Evolutionary conservation across 495 filamentous ascomycete genomes (phyloP), one percentile per base, ranked within the genome.

Genomic region (Aspergillus saccharolyticus): DNA sequence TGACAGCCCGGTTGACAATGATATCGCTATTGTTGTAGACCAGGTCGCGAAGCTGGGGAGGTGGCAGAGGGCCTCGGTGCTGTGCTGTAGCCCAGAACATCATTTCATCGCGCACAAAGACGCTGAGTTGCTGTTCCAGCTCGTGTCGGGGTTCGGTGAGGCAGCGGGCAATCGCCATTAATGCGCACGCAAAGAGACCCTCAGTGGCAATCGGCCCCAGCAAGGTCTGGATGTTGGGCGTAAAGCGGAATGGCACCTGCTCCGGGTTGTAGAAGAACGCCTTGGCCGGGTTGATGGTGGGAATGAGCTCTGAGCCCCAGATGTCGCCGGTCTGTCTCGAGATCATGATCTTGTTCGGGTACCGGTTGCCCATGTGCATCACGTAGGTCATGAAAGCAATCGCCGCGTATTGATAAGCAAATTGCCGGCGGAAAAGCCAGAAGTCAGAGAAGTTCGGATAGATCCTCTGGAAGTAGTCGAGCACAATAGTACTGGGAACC

Each of bases 321-420:
- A 99, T 86, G 65, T 95, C 93, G 54, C 95, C 95, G 0, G 89
- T 90, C 21, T 82, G 85, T 28, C 95, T 86, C 42, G 93, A 89
- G 61, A 99, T 91, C 69, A 87, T 85, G 66, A 97, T 85, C 77
- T 97, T 97, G 72, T 92, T 89, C 4, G 95, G 95, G 64, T 90
- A 97, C 54, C 95, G 89, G 64, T 88, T 87, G 70, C 89, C 88
- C 81, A 97, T 97, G 77, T 90, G 90, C 76, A 99, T 89, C 58
- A 95, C 87, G 68, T 96, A 97, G 39, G 95, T 99, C 89, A 99
- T 96, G 77, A 97, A 99, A 14, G 92, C 96, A 54, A 97, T 81
- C 2, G 91, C 86, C n/a, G 94, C 91, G 49, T 96, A 85, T 73
- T 97, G 94, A 74, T 97, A 97, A 25, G 89, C 86, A 71, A 97